Conservation (phyloP, 2,329 filamentous ascomycete species). For the Arthrinium phaeospermum region DNA sequence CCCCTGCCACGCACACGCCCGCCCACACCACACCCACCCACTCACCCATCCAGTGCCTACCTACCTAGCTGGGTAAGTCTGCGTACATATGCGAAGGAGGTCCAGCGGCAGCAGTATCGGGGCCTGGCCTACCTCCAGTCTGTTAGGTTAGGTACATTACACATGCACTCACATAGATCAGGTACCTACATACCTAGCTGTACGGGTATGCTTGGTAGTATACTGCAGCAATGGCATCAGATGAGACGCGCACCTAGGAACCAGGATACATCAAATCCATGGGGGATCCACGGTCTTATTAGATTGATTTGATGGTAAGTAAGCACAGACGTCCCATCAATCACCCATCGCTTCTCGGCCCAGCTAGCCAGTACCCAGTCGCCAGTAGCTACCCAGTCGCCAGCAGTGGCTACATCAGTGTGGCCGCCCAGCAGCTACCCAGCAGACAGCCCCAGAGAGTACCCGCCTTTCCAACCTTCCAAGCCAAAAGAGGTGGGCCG, state of each 20-base stretch:
- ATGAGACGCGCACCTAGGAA: background rate
- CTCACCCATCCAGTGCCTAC: background rate
- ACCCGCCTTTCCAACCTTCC: background rate
- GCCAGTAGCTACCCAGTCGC: background rate
- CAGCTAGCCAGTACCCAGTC: background rate
- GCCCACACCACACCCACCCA: background rate
- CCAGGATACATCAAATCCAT: background rate
- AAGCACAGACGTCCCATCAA: slow-evolving; percentile 7
- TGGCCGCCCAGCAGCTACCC: background rate
- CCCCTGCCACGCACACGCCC: background rate
- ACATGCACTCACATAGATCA: too few species aligned
- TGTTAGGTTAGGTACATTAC: too few species aligned
- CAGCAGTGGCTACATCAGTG: background rate
- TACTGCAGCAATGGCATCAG: too few species aligned
- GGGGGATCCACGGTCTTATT: slow-evolving; percentile 5
- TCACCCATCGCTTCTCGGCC: slow-evolving; percentile 12
- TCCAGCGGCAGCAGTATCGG: too few species aligned
- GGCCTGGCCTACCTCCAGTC: too few species aligned
- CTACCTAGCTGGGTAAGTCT: too few species aligned
- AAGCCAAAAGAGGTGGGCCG: background rate
- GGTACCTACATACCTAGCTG: too few species aligned
- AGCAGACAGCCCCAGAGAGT: background rate
- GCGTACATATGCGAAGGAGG: too few species aligned
- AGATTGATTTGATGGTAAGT: background rate
- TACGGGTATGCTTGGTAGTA: too few species aligned